These are phyloP conservation scores for Colletotrichum sp. DNA, from an alignment of 2,329 filamentous ascomycete genomes.

Conservation along the genomic window DNA sequence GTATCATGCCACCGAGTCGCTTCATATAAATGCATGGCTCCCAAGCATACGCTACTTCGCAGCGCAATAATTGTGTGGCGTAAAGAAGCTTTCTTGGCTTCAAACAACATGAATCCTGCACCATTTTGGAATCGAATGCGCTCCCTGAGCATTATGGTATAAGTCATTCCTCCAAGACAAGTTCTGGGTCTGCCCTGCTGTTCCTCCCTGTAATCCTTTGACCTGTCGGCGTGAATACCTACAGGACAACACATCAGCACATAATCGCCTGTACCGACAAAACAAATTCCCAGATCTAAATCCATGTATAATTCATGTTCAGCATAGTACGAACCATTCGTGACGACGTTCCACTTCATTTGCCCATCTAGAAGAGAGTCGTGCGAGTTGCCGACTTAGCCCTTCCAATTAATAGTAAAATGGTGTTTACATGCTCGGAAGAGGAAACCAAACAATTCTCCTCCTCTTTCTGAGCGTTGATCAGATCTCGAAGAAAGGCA, in stretches of 20 bases:
- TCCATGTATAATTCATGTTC: neutral
- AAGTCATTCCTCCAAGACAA: neutral
- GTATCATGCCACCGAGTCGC: neutral
- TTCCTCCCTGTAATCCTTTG: neutral
- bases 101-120: neutral
- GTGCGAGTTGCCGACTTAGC: neutral
- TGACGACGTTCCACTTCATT: neutral
- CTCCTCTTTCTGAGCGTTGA: too few relatives aligned
- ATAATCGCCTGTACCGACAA: neutral
- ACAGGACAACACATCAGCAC: neutral
- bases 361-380: neutral
- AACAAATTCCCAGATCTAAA: neutral
- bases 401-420: neutral
- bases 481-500: too few relatives aligned
- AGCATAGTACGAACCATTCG: neutral
- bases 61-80: accelerated
- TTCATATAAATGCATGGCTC: neutral
- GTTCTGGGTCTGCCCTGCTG: neutral
- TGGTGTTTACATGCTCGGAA: neutral
- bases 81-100: neutral
- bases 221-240: neutral
- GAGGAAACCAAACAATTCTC: neutral
- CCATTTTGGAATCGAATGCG: accelerated
- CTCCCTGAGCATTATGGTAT: neutral
- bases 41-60: neutral